Percentiles rank a stretch among this genome's conserved stretches.
These are phyloP conservation scores for Aspergillus calidoustus DNA, from an alignment of 2,329 filamentous ascomycete genomes.

Conservation along the genomic window DNA sequence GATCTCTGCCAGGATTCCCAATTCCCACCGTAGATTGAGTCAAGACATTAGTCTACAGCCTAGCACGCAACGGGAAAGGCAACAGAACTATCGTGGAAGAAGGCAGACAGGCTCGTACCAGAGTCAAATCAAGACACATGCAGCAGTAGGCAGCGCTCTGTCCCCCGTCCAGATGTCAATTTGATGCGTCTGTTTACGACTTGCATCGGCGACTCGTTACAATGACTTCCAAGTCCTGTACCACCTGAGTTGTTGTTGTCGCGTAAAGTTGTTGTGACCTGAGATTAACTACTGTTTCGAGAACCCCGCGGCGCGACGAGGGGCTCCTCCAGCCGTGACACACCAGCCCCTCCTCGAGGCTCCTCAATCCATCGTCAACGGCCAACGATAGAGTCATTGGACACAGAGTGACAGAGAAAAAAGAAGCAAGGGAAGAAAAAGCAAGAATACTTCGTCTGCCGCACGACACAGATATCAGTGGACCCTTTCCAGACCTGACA, in stretches of 20 bases:
- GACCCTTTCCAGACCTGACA: neutral
- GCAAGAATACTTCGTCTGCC: neutral
- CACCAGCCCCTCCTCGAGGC: neutral
- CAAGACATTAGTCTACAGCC: neutral
- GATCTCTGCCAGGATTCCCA: neutral
- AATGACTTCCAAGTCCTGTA: neutral
- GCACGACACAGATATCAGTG: neutral
- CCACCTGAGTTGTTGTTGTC: neutral
- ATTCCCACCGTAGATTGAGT: neutral
- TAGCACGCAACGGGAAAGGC: conserved; percentile 7
- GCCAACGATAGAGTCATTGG: neutral
- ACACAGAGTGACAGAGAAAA: neutral
- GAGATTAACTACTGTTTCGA: neutral
- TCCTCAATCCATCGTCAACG: conserved; percentile 2
- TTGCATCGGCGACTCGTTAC: neutral
- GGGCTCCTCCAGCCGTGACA: neutral
- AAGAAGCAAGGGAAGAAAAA: neutral
- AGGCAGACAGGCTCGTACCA: neutral
- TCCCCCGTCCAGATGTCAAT: conserved; percentile 3
- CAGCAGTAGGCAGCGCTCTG: conserved; percentile 6
- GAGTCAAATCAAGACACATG: conserved; percentile 6
- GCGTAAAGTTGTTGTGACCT: neutral
- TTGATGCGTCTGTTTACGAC: neutral
- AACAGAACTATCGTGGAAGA: conserved; percentile 1
- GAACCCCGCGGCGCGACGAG: neutral